Percentiles rank a stretch among this genome's conserved stretches.
Conservation (phyloP, 2,329 filamentous ascomycete species). For the Alternaria rosae region DNA sequence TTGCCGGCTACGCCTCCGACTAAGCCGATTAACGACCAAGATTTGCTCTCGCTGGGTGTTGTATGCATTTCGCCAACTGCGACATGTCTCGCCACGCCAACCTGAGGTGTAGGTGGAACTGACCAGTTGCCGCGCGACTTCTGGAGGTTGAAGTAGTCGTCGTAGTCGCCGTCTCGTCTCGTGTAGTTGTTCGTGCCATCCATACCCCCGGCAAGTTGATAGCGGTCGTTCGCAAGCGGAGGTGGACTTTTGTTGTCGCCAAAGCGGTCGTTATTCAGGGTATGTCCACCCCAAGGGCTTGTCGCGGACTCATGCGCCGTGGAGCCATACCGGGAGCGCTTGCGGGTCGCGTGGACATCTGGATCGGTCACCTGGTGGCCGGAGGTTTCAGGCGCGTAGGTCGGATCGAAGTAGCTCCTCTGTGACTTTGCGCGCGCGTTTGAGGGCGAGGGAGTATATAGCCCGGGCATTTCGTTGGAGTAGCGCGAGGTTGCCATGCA, state of each 20-base stretch:
- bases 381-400: constrained; percentile 34
- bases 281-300: constrained; percentile 29
- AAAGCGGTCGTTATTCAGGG: constrained; percentile 30
- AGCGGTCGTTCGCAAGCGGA: constrained; percentile 60
- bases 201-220: constrained; percentile 57
- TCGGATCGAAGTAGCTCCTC: constrained; percentile 29
- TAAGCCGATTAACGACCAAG: constrained; percentile 61
- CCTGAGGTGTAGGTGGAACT: constrained; percentile 36
- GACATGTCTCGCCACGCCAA: constrained; percentile 20
- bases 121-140: constrained; percentile 49
- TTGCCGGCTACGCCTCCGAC: constrained; percentile 75
- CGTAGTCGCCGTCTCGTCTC: constrained; percentile 50
- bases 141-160: constrained; percentile 51
- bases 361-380: constrained; percentile 39
- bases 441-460: constrained; percentile 30
- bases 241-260: constrained; percentile 48
- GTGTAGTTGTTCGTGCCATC: constrained; percentile 55
- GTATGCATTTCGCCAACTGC: constrained; percentile 18
- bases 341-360: constrained; percentile 42
- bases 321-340: constrained; percentile 34
- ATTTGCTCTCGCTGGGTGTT: constrained; percentile 31
- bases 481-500: constrained; percentile 33
- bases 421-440: constrained; percentile 24
- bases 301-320: constrained; percentile 22
- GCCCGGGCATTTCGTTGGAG: constrained; percentile 38